Conservation (phyloP, 768 basidiomycete species). For the Boletus rubroflammeus region DNA sequence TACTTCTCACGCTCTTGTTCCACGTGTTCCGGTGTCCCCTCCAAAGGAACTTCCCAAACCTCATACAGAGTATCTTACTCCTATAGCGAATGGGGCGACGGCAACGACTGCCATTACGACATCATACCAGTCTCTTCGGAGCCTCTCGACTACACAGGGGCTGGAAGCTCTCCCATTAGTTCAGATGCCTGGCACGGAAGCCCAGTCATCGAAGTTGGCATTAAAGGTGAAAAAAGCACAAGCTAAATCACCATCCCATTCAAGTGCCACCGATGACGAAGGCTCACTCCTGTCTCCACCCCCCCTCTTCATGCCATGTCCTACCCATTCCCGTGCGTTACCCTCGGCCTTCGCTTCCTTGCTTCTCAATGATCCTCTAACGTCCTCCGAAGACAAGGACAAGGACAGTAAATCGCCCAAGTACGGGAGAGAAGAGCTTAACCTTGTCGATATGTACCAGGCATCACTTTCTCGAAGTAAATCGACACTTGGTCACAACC, state of each 20-base stretch:
- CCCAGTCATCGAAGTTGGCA: conserved; percentile 69
- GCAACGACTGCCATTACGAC: conserved; percentile 84
- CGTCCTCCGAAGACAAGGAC: conserved; percentile 35
- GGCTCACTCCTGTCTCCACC: conserved; percentile 35
- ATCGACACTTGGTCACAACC: conserved; percentile 23
- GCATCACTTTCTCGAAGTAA: conserved; percentile 28
- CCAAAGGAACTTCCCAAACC: conserved; percentile 40
- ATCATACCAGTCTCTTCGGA: conserved; percentile 68
- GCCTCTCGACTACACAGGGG: conserved; percentile 42
- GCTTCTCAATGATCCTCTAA: conserved; percentile 54
- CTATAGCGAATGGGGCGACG: conserved; percentile 79
- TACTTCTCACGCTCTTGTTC: conserved; percentile 16
- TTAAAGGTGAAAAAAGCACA: conserved; percentile 66
- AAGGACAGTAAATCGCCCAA: conserved; percentile 28
- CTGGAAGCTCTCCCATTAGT: conserved; percentile 20
- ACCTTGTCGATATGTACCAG: conserved; percentile 28
- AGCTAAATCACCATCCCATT: conserved; percentile 37
- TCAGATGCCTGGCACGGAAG: conserved; percentile 32
- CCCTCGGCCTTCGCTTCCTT: conserved; percentile 77
- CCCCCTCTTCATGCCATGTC: conserved; percentile 56
- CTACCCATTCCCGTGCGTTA: conserved; percentile 60
- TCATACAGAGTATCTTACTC: conserved; percentile 68
- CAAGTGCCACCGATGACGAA: conserved; percentile 40
- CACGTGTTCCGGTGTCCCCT: conserved; percentile 29
- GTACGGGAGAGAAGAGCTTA: conserved; percentile 33